phyloP scores from a whole-genome alignment of 768 basidiomycete species.

The Phlegmacium glaucopus region DNA sequence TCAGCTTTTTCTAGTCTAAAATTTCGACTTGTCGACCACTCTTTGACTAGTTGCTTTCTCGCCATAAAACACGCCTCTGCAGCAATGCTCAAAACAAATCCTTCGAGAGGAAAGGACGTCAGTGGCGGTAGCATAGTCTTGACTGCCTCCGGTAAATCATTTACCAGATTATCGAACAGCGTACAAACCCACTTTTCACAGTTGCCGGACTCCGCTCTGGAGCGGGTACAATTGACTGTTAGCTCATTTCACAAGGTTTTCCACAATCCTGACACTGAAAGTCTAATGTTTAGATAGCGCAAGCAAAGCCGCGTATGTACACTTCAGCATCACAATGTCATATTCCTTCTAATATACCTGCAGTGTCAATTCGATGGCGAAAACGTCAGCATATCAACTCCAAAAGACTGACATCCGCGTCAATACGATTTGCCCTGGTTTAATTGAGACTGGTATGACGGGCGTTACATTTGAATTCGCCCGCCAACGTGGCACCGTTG shows the following conservation, averaged over 20 bases:
- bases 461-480: slow-evolving; percentile 72
- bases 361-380: slow-evolving; percentile 86
- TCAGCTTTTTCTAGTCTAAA: slow-evolving; percentile 1
- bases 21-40: not conserved
- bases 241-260: slow-evolving; percentile 22
- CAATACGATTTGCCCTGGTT: slow-evolving; percentile 86
- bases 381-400: slow-evolving; percentile 78
- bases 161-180: not conserved
- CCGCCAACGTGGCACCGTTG: slow-evolving; percentile 64
- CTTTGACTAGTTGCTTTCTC: slow-evolving; percentile 69
- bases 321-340: not conserved
- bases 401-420: slow-evolving; percentile 82
- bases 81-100: slow-evolving; percentile 72
- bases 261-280: not conserved
- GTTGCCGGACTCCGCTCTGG: slow-evolving; percentile 84
- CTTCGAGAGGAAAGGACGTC: slow-evolving; percentile 62
- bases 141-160: slow-evolving; percentile 71
- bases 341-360: not conserved
- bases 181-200: slow-evolving; percentile 21
- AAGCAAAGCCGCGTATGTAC: slow-evolving; percentile 84
- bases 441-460: slow-evolving; percentile 96
- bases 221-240: slow-evolving; percentile 79
- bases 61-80: slow-evolving; percentile 83
- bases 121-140: slow-evolving; percentile 83
- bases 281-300: slow-evolving; percentile 62